These are phyloP conservation scores for Trypanosoma avium DNA, from an alignment of 208 protist species.

Conservation along the genomic window DNA sequence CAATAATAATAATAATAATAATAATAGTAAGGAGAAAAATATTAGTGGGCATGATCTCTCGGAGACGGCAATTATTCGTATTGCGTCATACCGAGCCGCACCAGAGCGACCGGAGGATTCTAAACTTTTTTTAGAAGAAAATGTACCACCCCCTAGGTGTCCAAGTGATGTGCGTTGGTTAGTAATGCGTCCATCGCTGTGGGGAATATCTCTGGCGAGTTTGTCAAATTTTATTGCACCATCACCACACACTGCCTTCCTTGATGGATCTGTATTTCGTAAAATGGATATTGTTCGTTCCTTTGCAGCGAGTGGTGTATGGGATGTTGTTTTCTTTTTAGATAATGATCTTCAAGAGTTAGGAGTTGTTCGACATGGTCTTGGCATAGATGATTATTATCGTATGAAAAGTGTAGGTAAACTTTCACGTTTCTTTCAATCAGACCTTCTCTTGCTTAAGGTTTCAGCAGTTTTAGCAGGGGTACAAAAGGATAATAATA, in stretches of 20 bases:
- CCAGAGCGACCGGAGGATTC: conserved; percentile 36
- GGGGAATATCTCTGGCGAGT: conserved; percentile 75
- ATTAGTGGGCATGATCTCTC: neutral
- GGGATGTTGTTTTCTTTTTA: conserved; percentile 85
- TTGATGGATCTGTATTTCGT: conserved; percentile 68
- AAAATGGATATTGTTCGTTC: conserved; percentile 90
- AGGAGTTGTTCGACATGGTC: conserved; percentile 60
- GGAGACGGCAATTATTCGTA: conserved; percentile 47
- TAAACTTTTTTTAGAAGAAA: conserved; percentile 32
- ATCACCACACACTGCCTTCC: conserved; percentile 61
- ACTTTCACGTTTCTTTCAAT: conserved; percentile 57
- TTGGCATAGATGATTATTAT: conserved; percentile 53
- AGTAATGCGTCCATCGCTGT: conserved; percentile 63
- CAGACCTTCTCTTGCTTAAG: conserved; percentile 57
- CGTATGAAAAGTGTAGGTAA: conserved; percentile 39
- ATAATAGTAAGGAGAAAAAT: neutral
- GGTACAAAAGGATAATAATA: conserved; percentile 35
- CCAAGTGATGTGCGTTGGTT: conserved; percentile 64
- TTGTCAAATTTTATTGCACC: conserved; percentile 64
- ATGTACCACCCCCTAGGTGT: conserved; percentile 22
- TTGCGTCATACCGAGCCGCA: conserved; percentile 39
- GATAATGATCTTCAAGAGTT: conserved; percentile 87
- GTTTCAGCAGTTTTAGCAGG: conserved; percentile 49
- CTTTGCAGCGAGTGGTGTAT: conserved; percentile 62
- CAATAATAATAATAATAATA: neutral